Evolutionary conservation across 495 filamentous ascomycete species (phyloP), one percentile per base, ranked within the genome.

Genomic region (Neurospora sp.): DNA sequence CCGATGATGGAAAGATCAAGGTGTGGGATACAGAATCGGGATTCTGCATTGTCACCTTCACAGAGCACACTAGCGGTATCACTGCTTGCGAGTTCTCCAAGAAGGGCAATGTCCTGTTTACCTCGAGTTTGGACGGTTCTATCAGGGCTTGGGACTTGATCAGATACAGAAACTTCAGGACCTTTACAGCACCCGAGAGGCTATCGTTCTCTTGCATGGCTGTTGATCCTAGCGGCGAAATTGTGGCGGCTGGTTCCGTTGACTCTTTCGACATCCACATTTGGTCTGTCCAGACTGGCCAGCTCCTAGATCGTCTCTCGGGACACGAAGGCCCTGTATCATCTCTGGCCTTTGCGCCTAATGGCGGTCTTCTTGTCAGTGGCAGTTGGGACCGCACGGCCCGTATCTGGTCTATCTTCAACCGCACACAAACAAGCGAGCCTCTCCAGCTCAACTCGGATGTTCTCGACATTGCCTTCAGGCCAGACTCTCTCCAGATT

Each of bases 241-340:
- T 99, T 10, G 90, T 99, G 41, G 97, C 95, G 76, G 96, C 96
- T 10, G 96, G 96, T 2, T 97, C 94, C 38, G 86, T 96, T 14
- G 96, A 98, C 80, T 96, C 93, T 27, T 98, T 98, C 76, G 94
- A 98, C 81, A 93, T 99, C 66, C 94, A 98, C 78, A 90, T 98
- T 54, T 99, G 96, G 96, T 97, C 93, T 42, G 96, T 99, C 20
- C 96, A 99, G 80, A 99, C 96, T 5, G 96, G 96, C 11, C 96
- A 99, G 80, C 85, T 98, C 66, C 89, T 99, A 5, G 96, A 99
- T 77, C 91, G 91, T 73, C 86, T 99, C 16, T 86, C 94, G 10
- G 96, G 96, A 10, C 96, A 99, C 76, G 96, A 98, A 82, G 96
- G 95, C 0, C 96, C 96, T 12, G 90, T 99, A 18, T 92, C 93